Percentiles rank a stretch among this genome's conserved stretches.
phyloP scores from a whole-genome alignment of 768 basidiomycete genomes.

The Boletus eberwhitei region DNA sequence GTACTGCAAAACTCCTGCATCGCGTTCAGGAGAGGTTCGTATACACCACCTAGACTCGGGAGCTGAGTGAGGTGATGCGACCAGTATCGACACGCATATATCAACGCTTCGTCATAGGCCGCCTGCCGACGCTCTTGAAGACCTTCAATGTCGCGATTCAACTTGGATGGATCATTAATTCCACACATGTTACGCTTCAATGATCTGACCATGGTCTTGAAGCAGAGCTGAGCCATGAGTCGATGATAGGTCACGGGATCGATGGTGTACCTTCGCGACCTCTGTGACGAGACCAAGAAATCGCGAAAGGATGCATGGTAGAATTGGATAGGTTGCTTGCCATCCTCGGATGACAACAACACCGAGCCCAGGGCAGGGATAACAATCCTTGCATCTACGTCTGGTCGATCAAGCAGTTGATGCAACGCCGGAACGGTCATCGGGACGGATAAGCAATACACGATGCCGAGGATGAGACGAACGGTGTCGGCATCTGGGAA shows the following conservation, averaged over 20 bases:
- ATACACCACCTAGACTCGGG: background rate
- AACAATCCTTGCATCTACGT: slow-evolving; percentile 17
- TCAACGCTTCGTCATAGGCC: slow-evolving; percentile 10
- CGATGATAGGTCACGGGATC: slow-evolving; percentile 13
- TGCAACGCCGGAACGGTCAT: slow-evolving; percentile 10
- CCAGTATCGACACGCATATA: slow-evolving; percentile 21
- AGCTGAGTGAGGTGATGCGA: slow-evolving; percentile 14
- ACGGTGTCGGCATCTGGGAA: slow-evolving; percentile 15
- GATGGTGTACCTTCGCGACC: slow-evolving; percentile 10
- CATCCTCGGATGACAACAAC: slow-evolving; percentile 9
- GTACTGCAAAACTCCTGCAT: slow-evolving; percentile 8
- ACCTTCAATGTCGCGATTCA: slow-evolving; percentile 13
- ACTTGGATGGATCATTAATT: slow-evolving; percentile 12
- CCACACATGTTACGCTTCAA: slow-evolving; percentile 16
- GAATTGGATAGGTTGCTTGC: slow-evolving; percentile 17
- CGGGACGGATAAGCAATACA: slow-evolving; percentile 16
- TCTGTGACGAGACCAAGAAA: slow-evolving; percentile 12
- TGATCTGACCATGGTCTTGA: slow-evolving; percentile 12
- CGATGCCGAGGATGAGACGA: slow-evolving; percentile 17
- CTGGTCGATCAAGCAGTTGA: slow-evolving; percentile 5
- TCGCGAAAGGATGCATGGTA: slow-evolving; percentile 22
- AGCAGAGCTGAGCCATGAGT: slow-evolving; percentile 15
- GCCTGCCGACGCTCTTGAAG: slow-evolving; percentile 3
- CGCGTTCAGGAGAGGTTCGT: slow-evolving; percentile 1
- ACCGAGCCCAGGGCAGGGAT: slow-evolving; percentile 21